phyloP scores from a whole-genome alignment of 2,329 filamentous ascomycete species.

The Pyrenochaeta sp. region DNA sequence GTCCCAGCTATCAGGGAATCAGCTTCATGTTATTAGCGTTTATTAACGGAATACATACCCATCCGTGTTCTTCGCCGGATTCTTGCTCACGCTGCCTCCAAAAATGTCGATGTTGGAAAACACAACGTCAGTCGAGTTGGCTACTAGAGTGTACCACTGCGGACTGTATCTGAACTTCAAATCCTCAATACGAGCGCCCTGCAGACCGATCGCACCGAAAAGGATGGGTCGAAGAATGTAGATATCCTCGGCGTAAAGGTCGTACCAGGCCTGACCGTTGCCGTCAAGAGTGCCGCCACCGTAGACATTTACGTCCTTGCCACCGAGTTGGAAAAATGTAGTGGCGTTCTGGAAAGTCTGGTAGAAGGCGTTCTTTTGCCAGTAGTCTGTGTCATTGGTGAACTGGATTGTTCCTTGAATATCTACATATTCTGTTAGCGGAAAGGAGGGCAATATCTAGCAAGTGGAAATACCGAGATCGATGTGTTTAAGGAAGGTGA shows the following conservation, averaged over 20 bases:
- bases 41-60: constrained; percentile 44
- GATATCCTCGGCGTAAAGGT: constrained; percentile 65
- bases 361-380: constrained; percentile 70
- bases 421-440: constrained; percentile 48
- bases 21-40: constrained; percentile 5
- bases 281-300: constrained; percentile 71
- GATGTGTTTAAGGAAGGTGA: constrained; percentile 70
- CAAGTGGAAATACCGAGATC: constrained; percentile 61
- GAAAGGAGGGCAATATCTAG: not conserved
- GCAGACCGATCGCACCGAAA: constrained; percentile 64
- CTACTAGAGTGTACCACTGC: constrained; percentile 71
- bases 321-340: constrained; percentile 73
- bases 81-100: constrained; percentile 61
- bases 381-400: constrained; percentile 73
- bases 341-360: constrained; percentile 72
- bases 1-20: constrained; percentile 55
- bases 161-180: constrained; percentile 68
- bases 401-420: constrained; percentile 69
- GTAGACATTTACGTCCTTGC: constrained; percentile 72
- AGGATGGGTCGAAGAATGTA: constrained; percentile 68
- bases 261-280: constrained; percentile 71
- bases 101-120: constrained; percentile 70
- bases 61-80: constrained; percentile 70
- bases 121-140: constrained; percentile 70
- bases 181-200: constrained; percentile 66